Evolutionary conservation across 2,329 filamentous ascomycete species (phyloP).

Genomic region (Davidsoniella virescens): DNA sequence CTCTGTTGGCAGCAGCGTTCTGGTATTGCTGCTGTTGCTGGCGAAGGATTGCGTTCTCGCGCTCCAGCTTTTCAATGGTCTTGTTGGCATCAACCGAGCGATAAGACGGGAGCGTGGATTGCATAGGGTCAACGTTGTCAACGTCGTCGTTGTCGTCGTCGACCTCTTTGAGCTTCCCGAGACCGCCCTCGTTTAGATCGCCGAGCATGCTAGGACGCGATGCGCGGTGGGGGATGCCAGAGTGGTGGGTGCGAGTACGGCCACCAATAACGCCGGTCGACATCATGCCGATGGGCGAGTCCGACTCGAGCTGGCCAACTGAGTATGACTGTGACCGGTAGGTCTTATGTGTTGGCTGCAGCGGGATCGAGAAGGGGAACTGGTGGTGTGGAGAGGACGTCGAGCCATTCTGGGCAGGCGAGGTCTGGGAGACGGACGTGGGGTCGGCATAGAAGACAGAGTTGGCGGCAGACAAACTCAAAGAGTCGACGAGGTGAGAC

Average conservation of each 20-base stretch:
- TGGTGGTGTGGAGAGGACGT: conserved; percentile 34
- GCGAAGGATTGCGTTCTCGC: conserved; percentile 46
- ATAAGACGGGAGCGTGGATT: conserved; percentile 25
- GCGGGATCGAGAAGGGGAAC: conserved; percentile 72
- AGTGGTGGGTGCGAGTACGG: conserved; percentile 36
- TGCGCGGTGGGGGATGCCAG: conserved; percentile 62
- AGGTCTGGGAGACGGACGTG: conserved; percentile 27
- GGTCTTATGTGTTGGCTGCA: conserved; percentile 81
- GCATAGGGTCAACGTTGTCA: conserved; percentile 38
- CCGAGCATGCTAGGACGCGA: conserved; percentile 64
- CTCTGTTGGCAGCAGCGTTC: conserved; percentile 24
- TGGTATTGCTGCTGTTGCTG: conserved; percentile 38
- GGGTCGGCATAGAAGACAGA: conserved; percentile 35
- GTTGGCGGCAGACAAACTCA: conserved; percentile 40
- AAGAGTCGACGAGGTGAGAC: conserved; percentile 54
- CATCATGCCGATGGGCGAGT: conserved; percentile 30
- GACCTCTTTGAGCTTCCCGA: conserved; percentile 54
- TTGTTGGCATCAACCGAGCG: conserved; percentile 39
- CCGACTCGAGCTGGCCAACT: conserved; percentile 72
- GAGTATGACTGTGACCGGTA: conserved; percentile 95
- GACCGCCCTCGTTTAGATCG: conserved; percentile 49
- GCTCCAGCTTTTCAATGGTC: conserved; percentile 44
- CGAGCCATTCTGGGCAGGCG: conserved; percentile 34
- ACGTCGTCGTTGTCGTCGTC: conserved; percentile 48
- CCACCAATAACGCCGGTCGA: conserved; percentile 33